phyloP scores from a whole-genome alignment of 139 green algal genomes.

The Diplosphaera chodatii region DNA sequence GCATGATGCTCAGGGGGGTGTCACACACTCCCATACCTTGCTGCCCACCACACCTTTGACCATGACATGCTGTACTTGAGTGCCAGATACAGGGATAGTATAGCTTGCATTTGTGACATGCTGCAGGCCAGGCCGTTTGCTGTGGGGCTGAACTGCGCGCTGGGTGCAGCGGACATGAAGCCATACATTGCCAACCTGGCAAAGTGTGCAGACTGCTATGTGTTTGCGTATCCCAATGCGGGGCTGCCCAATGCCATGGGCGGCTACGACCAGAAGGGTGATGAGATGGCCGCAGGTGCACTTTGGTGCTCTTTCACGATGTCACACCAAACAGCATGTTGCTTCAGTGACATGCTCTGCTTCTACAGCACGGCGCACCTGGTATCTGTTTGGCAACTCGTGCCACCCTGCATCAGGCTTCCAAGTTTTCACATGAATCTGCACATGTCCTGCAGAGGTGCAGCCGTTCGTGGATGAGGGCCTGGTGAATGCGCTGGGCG shows the following conservation, averaged over 20 bases:
- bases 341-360: too few relatives aligned
- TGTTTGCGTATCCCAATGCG: slow-evolving; percentile 98
- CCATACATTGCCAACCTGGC: slow-evolving; percentile 90
- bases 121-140: slow-evolving; percentile 86
- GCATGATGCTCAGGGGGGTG: too few relatives aligned
- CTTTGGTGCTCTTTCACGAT: too few relatives aligned
- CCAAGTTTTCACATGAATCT: neutral
- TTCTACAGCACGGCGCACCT: too few relatives aligned
- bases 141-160: slow-evolving; percentile 94
- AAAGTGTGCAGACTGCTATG: slow-evolving; percentile 83
- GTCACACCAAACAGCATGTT: too few relatives aligned
- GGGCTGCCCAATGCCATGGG: slow-evolving; percentile 98
- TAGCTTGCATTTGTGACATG: neutral
- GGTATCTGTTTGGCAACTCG: too few relatives aligned
- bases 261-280: slow-evolving; percentile 93
- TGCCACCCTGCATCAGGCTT: neutral
- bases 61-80: too few relatives aligned
- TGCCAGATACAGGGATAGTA: neutral
- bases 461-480: slow-evolving; percentile 81
- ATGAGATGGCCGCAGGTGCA: slow-evolving; percentile 79
- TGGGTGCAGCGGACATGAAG: slow-evolving; percentile 93
- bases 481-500: slow-evolving; percentile 91
- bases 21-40: too few relatives aligned
- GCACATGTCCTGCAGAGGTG: slow-evolving; percentile 48
- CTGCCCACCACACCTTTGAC: too few relatives aligned